phyloP scores from a whole-genome alignment of 176 grass and related monocot genomes.

The Microstegium vimineum region DNA sequence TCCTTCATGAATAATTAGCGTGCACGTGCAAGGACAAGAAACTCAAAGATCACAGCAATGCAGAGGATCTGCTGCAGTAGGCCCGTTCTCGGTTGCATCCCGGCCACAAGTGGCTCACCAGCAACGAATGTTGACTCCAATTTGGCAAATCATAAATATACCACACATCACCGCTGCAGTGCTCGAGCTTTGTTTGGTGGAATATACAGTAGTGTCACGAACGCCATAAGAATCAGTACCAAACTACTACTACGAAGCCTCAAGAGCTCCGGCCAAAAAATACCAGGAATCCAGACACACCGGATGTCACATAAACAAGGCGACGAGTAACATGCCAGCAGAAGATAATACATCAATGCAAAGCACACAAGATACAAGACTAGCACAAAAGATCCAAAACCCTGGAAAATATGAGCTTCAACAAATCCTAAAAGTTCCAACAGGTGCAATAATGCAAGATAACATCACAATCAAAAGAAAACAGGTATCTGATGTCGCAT shows the following conservation, averaged over 20 bases:
- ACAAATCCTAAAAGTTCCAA: constrained; percentile 38
- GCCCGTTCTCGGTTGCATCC: background rate
- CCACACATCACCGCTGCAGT: background rate
- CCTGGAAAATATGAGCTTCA: background rate
- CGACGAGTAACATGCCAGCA: too few relatives aligned
- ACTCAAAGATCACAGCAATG: background rate
- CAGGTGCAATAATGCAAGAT: constrained; percentile 17
- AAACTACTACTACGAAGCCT: background rate
- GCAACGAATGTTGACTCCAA: background rate
- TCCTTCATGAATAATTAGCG: background rate
- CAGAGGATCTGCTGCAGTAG: background rate
- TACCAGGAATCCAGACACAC: background rate
- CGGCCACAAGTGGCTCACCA: background rate
- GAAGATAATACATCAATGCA: background rate
- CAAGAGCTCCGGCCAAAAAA: background rate
- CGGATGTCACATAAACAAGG: background rate
- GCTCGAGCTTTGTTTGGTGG: background rate
- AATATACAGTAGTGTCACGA: background rate
- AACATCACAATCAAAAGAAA: constrained; percentile 46
- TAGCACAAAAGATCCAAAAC: constrained; percentile 12
- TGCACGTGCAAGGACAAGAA: too few relatives aligned
- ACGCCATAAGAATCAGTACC: background rate
- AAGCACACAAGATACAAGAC: background rate
- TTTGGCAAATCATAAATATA: background rate
- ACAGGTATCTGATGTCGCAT: constrained; percentile 31